Percentiles rank a stretch among this genome's conserved stretches.
phyloP scores from a whole-genome alignment of 768 basidiomycete genomes.

The Amyloporia xantha region DNA sequence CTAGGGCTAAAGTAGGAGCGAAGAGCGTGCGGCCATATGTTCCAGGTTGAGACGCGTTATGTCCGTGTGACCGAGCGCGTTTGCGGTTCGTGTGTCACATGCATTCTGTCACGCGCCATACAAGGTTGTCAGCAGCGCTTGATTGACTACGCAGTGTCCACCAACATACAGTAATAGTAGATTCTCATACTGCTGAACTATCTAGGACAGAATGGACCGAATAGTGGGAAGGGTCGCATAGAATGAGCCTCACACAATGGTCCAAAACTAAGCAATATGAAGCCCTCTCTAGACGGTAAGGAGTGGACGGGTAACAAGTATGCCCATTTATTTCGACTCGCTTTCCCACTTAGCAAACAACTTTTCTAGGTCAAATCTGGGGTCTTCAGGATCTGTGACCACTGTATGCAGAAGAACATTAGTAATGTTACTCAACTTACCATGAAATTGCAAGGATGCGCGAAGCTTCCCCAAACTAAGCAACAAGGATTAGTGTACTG shows the following conservation, averaged over 20 bases:
- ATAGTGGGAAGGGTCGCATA: not conserved
- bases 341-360: slow-evolving; percentile 71
- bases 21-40: not conserved
- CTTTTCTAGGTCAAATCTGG: slow-evolving; percentile 94
- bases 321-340: slow-evolving; percentile 23
- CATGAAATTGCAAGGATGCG: too few relatives aligned
- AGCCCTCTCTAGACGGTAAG: not conserved
- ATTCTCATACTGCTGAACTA: not conserved
- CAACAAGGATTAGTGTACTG: slow-evolving; percentile 31
- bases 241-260: not conserved
- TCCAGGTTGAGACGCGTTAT: not conserved
- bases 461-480: too few relatives aligned
- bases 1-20: not conserved
- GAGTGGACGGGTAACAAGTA: not conserved
- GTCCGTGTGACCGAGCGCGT: not conserved
- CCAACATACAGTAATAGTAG: not conserved
- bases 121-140: not conserved
- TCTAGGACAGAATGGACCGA: not conserved
- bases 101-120: not conserved
- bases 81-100: not conserved
- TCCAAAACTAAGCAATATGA: not conserved
- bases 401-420: slow-evolving; percentile 40
- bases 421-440: too few relatives aligned
- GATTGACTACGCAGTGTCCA: not conserved
- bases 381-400: slow-evolving; percentile 90